Conservation (phyloP, 192 early-diverging fungal species). For the Dissophora ornata region DNA sequence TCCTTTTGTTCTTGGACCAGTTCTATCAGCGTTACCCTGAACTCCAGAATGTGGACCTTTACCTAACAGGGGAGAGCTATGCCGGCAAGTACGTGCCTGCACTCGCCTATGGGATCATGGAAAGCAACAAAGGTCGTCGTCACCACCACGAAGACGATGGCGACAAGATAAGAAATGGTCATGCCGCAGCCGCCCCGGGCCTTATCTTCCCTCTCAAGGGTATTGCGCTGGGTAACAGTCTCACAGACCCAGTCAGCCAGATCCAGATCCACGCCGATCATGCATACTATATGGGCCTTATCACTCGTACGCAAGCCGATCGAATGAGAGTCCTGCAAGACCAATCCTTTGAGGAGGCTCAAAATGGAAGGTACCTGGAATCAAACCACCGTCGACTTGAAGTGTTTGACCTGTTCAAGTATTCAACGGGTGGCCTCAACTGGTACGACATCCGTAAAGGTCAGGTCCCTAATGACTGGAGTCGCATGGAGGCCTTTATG, state of each 20-base stretch:
- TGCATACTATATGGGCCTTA: conserved; percentile 66
- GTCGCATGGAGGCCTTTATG: conserved; percentile 69
- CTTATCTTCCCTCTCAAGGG: conserved; percentile 32
- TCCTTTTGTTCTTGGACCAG: conserved; percentile 74
- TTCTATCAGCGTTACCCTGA: conserved; percentile 79
- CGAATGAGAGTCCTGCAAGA: conserved; percentile 53
- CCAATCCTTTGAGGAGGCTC: conserved; percentile 56
- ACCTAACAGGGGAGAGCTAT: conserved; percentile 71
- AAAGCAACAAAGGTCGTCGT: conserved; percentile 60
- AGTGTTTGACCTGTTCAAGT: conserved; percentile 74
- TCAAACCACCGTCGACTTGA: conserved; percentile 60
- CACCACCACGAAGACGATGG: conserved; percentile 18
- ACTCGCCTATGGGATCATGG: conserved; percentile 70
- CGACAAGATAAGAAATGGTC: neutral
- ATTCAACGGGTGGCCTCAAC: conserved; percentile 78
- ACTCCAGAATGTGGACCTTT: conserved; percentile 66
- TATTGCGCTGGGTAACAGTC: conserved; percentile 66
- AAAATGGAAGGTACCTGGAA: conserved; percentile 59
- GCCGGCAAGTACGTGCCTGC: conserved; percentile 82
- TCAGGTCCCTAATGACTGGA: conserved; percentile 69
- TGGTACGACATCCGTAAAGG: conserved; percentile 82
- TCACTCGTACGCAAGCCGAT: conserved; percentile 55
- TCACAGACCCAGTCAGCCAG: conserved; percentile 74
- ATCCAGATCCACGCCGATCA: conserved; percentile 67
- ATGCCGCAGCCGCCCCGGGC: neutral